Percentiles rank a stretch among this genome's conserved stretches.
Evolutionary conservation across 2,329 filamentous ascomycete genomes (phyloP).

Genomic region (Madurella fahalii): DNA sequence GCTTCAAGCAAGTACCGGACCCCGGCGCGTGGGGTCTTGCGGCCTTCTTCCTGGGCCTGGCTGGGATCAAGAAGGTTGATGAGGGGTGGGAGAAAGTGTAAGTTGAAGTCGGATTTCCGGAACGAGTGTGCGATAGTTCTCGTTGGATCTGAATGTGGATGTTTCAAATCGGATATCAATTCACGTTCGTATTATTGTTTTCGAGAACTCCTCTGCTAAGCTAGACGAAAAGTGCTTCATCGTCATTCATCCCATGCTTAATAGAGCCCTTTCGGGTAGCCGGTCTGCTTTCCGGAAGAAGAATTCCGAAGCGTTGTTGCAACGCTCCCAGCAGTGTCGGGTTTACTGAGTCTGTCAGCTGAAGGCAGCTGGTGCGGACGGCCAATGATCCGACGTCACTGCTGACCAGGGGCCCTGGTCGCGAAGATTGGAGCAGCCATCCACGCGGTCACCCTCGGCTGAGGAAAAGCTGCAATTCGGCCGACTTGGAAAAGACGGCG

Average conservation of each 20-base stretch:
- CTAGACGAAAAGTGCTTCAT: too few relatives aligned
- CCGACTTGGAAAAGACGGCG: constrained; percentile 9
- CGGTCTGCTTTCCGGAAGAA: too few relatives aligned
- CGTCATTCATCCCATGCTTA: too few relatives aligned
- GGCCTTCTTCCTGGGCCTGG: constrained; percentile 76
- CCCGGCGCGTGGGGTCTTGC: constrained; percentile 71
- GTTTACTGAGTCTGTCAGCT: too few relatives aligned
- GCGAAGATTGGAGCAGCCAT: not conserved
- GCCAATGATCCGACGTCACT: constrained; percentile 9
- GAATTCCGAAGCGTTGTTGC: too few relatives aligned
- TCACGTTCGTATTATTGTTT: too few relatives aligned
- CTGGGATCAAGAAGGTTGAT: constrained; percentile 36
- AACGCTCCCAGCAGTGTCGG: too few relatives aligned
- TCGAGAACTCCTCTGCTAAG: too few relatives aligned
- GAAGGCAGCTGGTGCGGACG: constrained; percentile 5
- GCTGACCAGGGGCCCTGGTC: constrained; percentile 6
- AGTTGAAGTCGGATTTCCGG: not conserved
- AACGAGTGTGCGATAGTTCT: not conserved
- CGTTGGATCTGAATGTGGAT: not conserved
- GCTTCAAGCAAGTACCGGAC: constrained; percentile 64
- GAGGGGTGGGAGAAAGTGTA: constrained; percentile 23
- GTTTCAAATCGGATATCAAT: constrained; percentile 1
- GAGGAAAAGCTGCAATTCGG: constrained; percentile 19
- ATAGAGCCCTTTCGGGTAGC: too few relatives aligned
- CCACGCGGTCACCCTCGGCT: constrained; percentile 20